These are phyloP conservation scores for Durotheca rogersii DNA, from an alignment of 495 filamentous ascomycete genomes.

Conservation along the genomic window DNA sequence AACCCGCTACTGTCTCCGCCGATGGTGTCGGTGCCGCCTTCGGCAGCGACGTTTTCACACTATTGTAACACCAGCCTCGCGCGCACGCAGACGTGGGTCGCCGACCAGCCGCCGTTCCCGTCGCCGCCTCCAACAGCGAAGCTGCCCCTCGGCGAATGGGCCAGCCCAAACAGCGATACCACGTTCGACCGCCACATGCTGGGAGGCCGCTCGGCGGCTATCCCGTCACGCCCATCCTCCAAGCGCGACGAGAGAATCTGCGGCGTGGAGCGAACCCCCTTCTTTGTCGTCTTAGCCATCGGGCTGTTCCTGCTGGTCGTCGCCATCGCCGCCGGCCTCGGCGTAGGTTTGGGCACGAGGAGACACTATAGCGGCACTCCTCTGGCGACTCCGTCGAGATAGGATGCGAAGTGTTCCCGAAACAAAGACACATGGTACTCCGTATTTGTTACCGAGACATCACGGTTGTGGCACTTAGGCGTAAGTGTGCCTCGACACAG, in stretches of 20 bases:
- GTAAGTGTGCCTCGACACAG: too few relatives aligned
- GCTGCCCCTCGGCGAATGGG: constrained; percentile 15
- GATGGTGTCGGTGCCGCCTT: background rate
- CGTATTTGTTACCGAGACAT: too few relatives aligned
- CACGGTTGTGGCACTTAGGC: too few relatives aligned
- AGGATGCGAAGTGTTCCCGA: too few relatives aligned
- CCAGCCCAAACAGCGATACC: background rate
- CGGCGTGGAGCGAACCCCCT: constrained; percentile 24
- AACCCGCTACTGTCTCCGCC: background rate
- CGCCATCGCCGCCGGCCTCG: constrained; percentile 34
- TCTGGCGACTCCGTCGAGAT: too few relatives aligned
- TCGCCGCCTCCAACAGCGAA: constrained; percentile 16
- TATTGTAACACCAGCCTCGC: constrained; percentile 12
- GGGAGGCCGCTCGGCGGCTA: constrained; percentile 9
- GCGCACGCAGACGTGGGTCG: constrained; percentile 22
- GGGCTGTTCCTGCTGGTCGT: constrained; percentile 30
- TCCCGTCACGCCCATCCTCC: constrained; percentile 8
- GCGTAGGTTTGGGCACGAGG: constrained; percentile 30
- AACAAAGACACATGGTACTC: too few relatives aligned
- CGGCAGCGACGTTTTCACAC: background rate
- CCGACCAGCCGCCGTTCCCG: constrained; percentile 14
- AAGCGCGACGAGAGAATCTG: constrained; percentile 7
- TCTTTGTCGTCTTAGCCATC: constrained; percentile 28
- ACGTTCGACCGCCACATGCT: constrained; percentile 13
- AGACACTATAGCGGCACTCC: background rate